These are phyloP conservation scores for Cyclostephanos tholiformis DNA, from an alignment of 108 stramenopile genomes.

Conservation along the genomic window DNA sequence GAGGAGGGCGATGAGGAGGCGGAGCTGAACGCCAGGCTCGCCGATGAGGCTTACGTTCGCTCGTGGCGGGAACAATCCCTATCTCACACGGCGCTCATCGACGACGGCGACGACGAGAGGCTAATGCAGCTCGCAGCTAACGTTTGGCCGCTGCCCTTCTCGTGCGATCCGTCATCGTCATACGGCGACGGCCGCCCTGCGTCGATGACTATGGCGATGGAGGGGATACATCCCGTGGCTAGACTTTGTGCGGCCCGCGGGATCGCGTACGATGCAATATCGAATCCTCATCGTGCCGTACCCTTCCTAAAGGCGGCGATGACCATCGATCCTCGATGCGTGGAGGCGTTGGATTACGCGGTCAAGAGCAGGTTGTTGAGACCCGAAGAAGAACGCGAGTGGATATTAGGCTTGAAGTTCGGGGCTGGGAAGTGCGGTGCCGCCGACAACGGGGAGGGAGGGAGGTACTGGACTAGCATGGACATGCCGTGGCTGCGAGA, in stretches of 20 bases:
- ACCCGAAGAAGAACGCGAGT: slow-evolving; percentile 48
- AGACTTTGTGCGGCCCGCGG: slow-evolving; percentile 63
- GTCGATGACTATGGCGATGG: slow-evolving; percentile 3
- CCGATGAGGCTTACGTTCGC: slow-evolving; percentile 36
- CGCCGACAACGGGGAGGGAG: background rate
- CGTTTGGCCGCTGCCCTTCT: slow-evolving; percentile 15
- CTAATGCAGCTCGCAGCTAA: slow-evolving; percentile 32
- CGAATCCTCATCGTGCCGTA: slow-evolving; percentile 71
- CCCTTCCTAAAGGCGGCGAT: slow-evolving; percentile 65
- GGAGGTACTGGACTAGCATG: slow-evolving; percentile 10
- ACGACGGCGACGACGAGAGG: slow-evolving; percentile 50
- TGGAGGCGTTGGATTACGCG: slow-evolving; percentile 67
- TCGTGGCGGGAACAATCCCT: slow-evolving; percentile 41
- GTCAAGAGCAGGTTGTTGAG: slow-evolving; percentile 53
- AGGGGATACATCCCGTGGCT: slow-evolving; percentile 68
- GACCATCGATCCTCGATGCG: slow-evolving; percentile 64
- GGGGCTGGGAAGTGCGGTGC: background rate
- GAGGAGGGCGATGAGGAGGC: slow-evolving; percentile 8
- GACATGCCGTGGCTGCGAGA: slow-evolving; percentile 61
- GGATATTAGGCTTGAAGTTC: slow-evolving; percentile 39
- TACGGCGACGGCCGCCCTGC: background rate
- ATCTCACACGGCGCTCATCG: slow-evolving; percentile 36
- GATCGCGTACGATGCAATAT: slow-evolving; percentile 64
- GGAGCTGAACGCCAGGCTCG: slow-evolving; percentile 9
- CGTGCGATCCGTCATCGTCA: slow-evolving; percentile 2